Conservation (phyloP, 768 basidiomycete genomes). For the Tylopilus subfusipes region DNA sequence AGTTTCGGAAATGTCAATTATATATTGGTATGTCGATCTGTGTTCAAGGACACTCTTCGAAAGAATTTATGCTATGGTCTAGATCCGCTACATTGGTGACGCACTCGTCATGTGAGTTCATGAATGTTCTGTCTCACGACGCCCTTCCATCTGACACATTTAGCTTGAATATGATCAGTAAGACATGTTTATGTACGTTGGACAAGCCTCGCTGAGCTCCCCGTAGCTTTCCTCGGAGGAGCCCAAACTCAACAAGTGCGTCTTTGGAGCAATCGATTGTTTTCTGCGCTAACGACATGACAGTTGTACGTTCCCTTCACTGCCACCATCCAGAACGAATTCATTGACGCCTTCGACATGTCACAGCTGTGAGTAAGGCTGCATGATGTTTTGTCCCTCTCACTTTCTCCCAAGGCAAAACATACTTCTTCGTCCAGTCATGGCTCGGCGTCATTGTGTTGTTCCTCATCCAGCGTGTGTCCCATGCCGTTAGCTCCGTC, state of each 20-base stretch:
- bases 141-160: not conserved
- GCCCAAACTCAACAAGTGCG: conserved; percentile 8
- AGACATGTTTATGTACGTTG: not conserved
- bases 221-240: conserved; percentile 15
- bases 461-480: conserved; percentile 14
- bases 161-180: conserved; percentile 18
- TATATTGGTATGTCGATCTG: conserved; percentile 16
- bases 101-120: conserved; percentile 16
- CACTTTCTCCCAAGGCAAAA: conserved; percentile 7
- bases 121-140: not conserved
- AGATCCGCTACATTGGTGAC: conserved; percentile 28
- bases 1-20: conserved; percentile 20
- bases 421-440: conserved; percentile 11
- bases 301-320: conserved; percentile 15
- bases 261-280: not conserved
- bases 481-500: not conserved
- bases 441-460: conserved; percentile 9
- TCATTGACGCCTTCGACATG: not conserved
- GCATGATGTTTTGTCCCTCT: not conserved
- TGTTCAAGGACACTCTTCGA: not conserved
- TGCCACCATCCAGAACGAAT: not conserved
- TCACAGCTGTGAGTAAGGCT: conserved; percentile 15
- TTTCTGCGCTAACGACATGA: not conserved
- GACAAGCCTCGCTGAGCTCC: not conserved
- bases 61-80: not conserved